Base-by-base conservation (phyloP, 768 basidiomycete genomes). In the Amanita molliuscula region DNA sequence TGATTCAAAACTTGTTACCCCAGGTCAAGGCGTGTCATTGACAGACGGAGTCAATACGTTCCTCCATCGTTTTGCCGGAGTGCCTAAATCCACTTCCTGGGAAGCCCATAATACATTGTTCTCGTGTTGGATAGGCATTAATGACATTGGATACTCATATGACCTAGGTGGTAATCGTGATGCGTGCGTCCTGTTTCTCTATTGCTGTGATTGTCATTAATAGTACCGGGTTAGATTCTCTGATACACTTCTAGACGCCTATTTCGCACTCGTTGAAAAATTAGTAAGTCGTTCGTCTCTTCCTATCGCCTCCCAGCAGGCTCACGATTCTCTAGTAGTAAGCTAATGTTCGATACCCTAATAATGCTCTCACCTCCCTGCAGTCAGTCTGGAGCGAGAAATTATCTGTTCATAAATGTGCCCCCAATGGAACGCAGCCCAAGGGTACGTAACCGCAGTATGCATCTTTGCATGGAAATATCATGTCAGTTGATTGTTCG, bases 101-200 rank as follows among this genome's bases (percentile, higher is more conserved):
- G 71, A 72, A 20, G 72, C 73, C 50, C 55, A 58, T 3, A 77
- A 84, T 56, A 59, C 80, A 47, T 56, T 85, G 42, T 84, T 86
- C 62, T 76, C 76, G 0, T 62, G 84, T n/a, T 85, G 74, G 72
- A 82, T 86, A 50, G 83, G 84, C 1, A 79, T 85, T 55, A 85
- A 85, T 56, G 83, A 84, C 56, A 72, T 84, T 28, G 79, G 76
- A 25, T 76, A 76, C 55, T 78, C 74, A 45, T 80, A 69, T 50
- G 73, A 68, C 44, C 16, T 62, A 46, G 53, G 64, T 25, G 79
- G 78, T 0, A 69, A 75, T 55, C 69, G 76, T 20, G 61, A 55
- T 44, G 74, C 75, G 77, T 79, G 56, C 48, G 77, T 63, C 20
- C 29, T 29, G 8, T 23, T 18, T 25, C 41, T 20, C 23, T 25